phyloP scores from a whole-genome alignment of 768 basidiomycete species.

The Termitomyces sp. region DNA sequence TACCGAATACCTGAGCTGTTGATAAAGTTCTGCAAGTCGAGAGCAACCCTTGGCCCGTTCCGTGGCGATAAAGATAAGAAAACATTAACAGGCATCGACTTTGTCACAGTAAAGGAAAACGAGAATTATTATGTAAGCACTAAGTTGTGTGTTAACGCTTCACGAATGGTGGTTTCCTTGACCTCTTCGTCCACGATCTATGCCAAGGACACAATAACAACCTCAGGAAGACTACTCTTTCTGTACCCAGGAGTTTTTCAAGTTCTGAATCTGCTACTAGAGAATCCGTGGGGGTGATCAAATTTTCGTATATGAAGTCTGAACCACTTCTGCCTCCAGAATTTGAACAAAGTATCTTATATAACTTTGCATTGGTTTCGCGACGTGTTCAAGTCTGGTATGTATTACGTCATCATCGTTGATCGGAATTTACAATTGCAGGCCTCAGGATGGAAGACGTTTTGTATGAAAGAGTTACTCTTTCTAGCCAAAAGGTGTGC shows the following conservation, averaged over 20 bases:
- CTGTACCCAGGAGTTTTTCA: too few relatives aligned
- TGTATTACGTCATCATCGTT: neutral
- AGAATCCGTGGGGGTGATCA: neutral
- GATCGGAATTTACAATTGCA: neutral
- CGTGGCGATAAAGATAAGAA: constrained; percentile 4
- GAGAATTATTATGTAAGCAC: constrained; percentile 6
- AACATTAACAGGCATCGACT: constrained; percentile 3
- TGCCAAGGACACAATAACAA: neutral
- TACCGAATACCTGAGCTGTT: constrained; percentile 20
- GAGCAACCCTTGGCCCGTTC: neutral
- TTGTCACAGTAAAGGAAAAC: neutral
- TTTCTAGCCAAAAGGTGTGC: constrained; percentile 12
- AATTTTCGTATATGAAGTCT: neutral
- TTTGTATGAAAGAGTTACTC: constrained; percentile 18
- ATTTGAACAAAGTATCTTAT: constrained; percentile 19
- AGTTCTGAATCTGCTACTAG: neutral
- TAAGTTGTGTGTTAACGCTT: neutral
- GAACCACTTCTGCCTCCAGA: constrained; percentile 16
- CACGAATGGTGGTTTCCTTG: neutral
- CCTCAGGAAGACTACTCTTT: neutral
- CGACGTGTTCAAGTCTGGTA: constrained; percentile 19
- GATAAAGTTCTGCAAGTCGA: neutral
- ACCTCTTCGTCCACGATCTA: neutral
- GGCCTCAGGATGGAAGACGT: constrained; percentile 17
- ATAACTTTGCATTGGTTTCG: constrained; percentile 15